Evolutionary conservation across 164 flowering plant species (phyloP).

Genomic region (Kingdonia uniflora): DNA sequence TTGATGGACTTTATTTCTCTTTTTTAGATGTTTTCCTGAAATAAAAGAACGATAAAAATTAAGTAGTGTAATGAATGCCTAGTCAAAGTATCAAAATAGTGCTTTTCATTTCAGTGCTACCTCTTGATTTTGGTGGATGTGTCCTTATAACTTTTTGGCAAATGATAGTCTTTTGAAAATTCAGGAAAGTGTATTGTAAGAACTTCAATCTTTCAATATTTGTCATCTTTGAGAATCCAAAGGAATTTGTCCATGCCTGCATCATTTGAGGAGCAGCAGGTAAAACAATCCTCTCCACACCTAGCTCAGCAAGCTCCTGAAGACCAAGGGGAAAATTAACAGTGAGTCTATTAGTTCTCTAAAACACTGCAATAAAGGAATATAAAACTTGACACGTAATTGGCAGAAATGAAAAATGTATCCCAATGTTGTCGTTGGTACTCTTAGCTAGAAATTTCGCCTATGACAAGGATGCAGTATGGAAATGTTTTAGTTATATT

Average conservation of each 20-base stretch:
- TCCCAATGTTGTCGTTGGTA: neutral
- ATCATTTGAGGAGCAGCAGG: conserved; percentile 66
- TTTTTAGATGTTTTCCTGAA: too few species aligned
- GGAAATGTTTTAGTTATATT: too few species aligned
- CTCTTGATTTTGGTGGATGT: conserved; percentile 10
- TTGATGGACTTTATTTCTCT: too few species aligned
- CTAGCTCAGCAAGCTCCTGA: conserved; percentile 61
- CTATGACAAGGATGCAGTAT: too few species aligned
- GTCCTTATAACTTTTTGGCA: conserved; percentile 57
- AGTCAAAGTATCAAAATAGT: too few species aligned
- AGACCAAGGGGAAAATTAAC: conserved; percentile 2
- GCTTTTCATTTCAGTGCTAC: conserved; percentile 20
- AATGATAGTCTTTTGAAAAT: conserved; percentile 70
- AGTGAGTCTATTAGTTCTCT: too few species aligned
- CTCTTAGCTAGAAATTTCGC: too few species aligned
- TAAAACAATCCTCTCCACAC: conserved; percentile 69
- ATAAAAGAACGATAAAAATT: too few species aligned
- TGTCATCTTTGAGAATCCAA: conserved; percentile 66
- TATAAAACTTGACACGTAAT: neutral
- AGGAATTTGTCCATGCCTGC: conserved; percentile 71
- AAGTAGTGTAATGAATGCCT: too few species aligned
- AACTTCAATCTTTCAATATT: conserved; percentile 45
- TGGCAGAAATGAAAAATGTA: neutral
- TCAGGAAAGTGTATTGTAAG: conserved; percentile 48
- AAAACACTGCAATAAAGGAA: neutral